Conservation (phyloP, 805 yeast genomes). For the Wickerhamomyces alni region DNA sequence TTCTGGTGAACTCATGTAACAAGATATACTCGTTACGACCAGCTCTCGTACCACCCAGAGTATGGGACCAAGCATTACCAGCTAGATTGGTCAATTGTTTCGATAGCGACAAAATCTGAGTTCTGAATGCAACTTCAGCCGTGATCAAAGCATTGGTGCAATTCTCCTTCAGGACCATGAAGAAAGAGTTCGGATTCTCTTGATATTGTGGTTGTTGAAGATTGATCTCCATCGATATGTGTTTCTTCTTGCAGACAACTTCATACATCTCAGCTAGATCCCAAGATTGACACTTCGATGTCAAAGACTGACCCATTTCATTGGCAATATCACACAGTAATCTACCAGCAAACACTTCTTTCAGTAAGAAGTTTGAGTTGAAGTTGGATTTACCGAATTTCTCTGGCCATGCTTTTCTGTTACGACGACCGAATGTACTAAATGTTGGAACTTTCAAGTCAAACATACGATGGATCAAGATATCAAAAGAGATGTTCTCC, state of each 20-base stretch:
- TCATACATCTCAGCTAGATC: slow-evolving; percentile 87
- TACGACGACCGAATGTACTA: slow-evolving; percentile 79
- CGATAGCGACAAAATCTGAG: slow-evolving; percentile 82
- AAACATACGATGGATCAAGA: slow-evolving; percentile 74
- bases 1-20: slow-evolving; percentile 81
- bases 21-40: slow-evolving; percentile 93
- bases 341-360: slow-evolving; percentile 79
- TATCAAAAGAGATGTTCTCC: slow-evolving; percentile 73
- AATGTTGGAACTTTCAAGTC: slow-evolving; percentile 70
- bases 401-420: slow-evolving; percentile 73
- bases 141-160: slow-evolving; percentile 59
- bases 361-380: slow-evolving; percentile 47
- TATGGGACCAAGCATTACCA: slow-evolving; percentile 96
- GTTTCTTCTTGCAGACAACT: slow-evolving; percentile 62
- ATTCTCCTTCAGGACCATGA: slow-evolving; percentile 68
- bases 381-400: slow-evolving; percentile 51
- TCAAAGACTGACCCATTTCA: slow-evolving; percentile 89
- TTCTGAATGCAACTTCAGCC: slow-evolving; percentile 72
- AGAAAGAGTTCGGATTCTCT: slow-evolving; percentile 59
- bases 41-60: slow-evolving; percentile 90
- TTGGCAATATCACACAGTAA: slow-evolving; percentile 88
- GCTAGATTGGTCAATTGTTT: slow-evolving; percentile 89
- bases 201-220: slow-evolving; percentile 58
- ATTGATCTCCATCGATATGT: slow-evolving; percentile 64
- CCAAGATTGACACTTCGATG: slow-evolving; percentile 92